Conservation (phyloP, 441 rosid species). For the Erysimum pusillum region DNA sequence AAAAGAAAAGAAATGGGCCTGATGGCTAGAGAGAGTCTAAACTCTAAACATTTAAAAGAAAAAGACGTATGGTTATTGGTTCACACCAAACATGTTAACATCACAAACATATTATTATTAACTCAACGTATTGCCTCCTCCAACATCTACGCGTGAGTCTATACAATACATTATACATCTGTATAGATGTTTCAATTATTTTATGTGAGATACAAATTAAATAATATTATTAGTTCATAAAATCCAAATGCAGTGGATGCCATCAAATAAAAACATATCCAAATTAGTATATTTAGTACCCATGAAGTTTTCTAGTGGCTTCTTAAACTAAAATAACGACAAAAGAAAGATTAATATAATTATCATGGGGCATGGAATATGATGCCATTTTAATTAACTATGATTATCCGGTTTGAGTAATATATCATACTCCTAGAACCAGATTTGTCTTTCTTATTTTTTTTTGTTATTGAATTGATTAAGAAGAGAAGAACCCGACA, state of each 20-base stretch:
- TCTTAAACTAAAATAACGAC: slow-evolving; percentile 28
- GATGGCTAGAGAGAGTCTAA: neutral
- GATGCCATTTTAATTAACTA: slow-evolving; percentile 25
- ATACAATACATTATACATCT: neutral
- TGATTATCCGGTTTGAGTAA: slow-evolving; percentile 7
- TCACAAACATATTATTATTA: slow-evolving; percentile 8
- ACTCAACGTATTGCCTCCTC: slow-evolving; percentile 11
- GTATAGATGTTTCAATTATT: neutral
- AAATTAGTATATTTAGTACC: neutral
- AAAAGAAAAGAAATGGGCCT: neutral
- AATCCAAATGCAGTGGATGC: slow-evolving; percentile 27
- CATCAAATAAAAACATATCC: slow-evolving; percentile 4
- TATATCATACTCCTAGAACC: neutral
- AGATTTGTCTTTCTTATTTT: neutral
- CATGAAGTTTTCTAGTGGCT: slow-evolving; percentile 32
- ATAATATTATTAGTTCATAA: neutral
- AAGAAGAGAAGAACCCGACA: slow-evolving; percentile 12
- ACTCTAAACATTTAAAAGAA: neutral
- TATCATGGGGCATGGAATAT: slow-evolving; percentile 45
- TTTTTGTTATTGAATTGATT: no score
- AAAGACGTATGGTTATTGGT: slow-evolving; percentile 40
- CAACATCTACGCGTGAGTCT: neutral
- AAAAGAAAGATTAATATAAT: slow-evolving; percentile 26
- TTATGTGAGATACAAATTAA: neutral
- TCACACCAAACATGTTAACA: slow-evolving; percentile 30